phyloP scores from a whole-genome alignment of 2,329 filamentous ascomycete genomes.

The Hymenoscyphus occultus region DNA sequence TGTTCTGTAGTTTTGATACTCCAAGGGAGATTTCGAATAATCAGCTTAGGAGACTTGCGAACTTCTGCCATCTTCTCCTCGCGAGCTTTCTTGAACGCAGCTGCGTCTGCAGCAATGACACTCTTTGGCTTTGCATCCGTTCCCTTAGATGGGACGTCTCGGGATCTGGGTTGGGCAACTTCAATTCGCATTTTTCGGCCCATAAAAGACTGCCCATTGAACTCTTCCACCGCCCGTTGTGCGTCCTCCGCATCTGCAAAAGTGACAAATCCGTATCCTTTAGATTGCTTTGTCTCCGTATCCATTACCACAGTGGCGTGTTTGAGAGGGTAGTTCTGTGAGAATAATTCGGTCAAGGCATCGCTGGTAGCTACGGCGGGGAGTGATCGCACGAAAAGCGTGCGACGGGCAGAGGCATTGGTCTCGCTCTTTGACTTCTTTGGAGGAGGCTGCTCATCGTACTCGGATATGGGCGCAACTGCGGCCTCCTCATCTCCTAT shows the following conservation, averaged over 20 bases:
- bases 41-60: constrained; percentile 68
- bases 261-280: constrained; percentile 95
- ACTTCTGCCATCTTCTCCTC: constrained; percentile 59
- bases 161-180: constrained; percentile 79
- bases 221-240: constrained; percentile 71
- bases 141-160: constrained; percentile 55
- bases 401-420: constrained; percentile 48
- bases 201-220: constrained; percentile 74
- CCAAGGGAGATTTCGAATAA: constrained; percentile 94
- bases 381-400: constrained; percentile 88
- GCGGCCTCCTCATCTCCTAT: constrained; percentile 26
- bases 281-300: constrained; percentile 78
- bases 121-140: constrained; percentile 39
- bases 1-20: constrained; percentile 86
- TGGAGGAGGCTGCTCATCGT: constrained; percentile 35
- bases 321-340: constrained; percentile 89
- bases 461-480: constrained; percentile 17
- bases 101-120: constrained; percentile 37
- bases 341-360: constrained; percentile 82
- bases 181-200: constrained; percentile 84
- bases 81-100: constrained; percentile 49
- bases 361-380: constrained; percentile 77
- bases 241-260: constrained; percentile 94
- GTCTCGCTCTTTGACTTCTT: constrained; percentile 60
- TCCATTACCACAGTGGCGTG: constrained; percentile 92